Evolutionary conservation across 805 yeast species (phyloP).

Genomic region (Torulaspora delbrueckii): DNA sequence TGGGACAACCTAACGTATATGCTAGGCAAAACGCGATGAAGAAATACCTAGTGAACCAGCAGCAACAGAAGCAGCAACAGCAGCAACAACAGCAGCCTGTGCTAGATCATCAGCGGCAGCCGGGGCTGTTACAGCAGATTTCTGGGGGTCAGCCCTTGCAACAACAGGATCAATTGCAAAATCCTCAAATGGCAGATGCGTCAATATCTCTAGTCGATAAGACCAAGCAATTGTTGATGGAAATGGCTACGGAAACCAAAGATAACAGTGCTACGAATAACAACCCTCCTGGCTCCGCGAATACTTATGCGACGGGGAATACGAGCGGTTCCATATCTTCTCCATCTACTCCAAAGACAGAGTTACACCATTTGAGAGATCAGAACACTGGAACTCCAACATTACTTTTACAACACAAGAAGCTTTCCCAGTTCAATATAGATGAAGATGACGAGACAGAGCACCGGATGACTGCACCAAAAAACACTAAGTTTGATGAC

Average conservation of each 20-base stretch:
- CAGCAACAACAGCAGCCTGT: conserved; percentile 14
- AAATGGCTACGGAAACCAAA: conserved; percentile 25
- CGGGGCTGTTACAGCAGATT: conserved; percentile 5
- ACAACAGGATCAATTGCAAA: conserved; percentile 9
- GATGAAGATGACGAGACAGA: conserved; percentile 53
- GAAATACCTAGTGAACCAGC: conserved; percentile 30
- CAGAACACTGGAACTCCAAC: conserved; percentile 26
- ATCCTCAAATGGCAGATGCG: conserved; percentile 26
- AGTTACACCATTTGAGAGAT: conserved; percentile 25
- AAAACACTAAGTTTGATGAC: conserved; percentile 41
- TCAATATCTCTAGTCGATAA: conserved; percentile 33
- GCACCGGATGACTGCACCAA: conserved; percentile 21
- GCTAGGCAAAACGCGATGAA: conserved; percentile 38
- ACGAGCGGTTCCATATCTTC: conserved; percentile 30
- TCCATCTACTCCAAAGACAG: conserved; percentile 33
- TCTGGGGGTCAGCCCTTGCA: conserved; percentile 9
- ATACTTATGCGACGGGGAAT: conserved; percentile 13
- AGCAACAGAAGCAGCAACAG: conserved; percentile 15
- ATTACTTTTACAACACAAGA: conserved; percentile 38
- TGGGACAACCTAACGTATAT: conserved; percentile 36
- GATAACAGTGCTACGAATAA: conserved; percentile 5
- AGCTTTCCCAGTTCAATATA: conserved; percentile 38
- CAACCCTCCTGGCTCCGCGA: conserved; percentile 13
- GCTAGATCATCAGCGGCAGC: conserved; percentile 7
- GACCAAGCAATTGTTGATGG: conserved; percentile 32